These are phyloP conservation scores for Angomonas deanei DNA, from an alignment of 208 protist species.

Conservation along the genomic window DNA sequence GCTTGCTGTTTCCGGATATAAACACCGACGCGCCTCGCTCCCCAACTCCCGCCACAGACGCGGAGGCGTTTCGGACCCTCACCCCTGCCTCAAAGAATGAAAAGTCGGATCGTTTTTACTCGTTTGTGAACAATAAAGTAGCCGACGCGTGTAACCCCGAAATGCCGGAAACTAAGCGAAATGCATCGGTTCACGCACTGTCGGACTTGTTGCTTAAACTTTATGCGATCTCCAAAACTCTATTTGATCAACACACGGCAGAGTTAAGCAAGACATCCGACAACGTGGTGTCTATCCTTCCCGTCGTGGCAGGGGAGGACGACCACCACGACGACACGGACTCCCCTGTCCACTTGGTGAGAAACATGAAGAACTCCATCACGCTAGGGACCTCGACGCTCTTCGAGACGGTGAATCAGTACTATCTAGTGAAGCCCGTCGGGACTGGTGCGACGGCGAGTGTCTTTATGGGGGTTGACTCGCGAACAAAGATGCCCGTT, in stretches of 20 bases:
- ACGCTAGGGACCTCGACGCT: not conserved
- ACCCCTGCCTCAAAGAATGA: too few relatives aligned
- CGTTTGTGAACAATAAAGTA: not conserved
- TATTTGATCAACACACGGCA: not conserved
- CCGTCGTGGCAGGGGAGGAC: not conserved
- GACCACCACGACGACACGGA: not conserved
- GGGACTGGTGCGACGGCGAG: constrained; percentile 39
- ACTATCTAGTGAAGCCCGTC: constrained; percentile 31
- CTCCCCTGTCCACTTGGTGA: not conserved
- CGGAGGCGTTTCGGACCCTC: too few relatives aligned
- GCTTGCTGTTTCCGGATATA: too few relatives aligned
- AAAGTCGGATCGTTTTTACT: too few relatives aligned
- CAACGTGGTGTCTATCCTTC: not conserved
- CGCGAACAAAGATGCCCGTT: constrained; percentile 18
- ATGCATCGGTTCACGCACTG: not conserved
- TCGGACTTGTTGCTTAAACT: not conserved
- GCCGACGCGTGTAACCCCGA: not conserved
- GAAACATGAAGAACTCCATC: not conserved
- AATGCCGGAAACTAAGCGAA: not conserved
- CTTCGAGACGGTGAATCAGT: constrained; percentile 59
- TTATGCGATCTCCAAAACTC: not conserved
- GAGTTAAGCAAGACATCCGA: not conserved
- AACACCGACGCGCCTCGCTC: too few relatives aligned
- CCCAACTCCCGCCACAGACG: too few relatives aligned
- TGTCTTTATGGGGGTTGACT: constrained; percentile 41